phyloP scores from a whole-genome alignment of 2,329 filamentous ascomycete genomes.

The Fusarium pseudoanthophilum region DNA sequence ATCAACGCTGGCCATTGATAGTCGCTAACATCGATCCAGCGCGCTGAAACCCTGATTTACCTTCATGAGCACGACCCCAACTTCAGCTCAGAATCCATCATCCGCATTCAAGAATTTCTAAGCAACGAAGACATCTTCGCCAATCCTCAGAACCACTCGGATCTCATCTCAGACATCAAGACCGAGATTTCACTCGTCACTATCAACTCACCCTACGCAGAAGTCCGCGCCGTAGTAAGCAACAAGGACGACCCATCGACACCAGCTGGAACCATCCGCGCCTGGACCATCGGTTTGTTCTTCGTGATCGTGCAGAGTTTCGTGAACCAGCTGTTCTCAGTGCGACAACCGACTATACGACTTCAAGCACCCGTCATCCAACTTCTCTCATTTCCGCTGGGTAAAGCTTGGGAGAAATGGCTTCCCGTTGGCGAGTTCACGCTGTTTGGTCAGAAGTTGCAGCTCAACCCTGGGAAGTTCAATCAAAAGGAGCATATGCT shows the following conservation, averaged over 20 bases:
- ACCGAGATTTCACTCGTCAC: conserved; percentile 62
- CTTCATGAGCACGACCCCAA: conserved; percentile 40
- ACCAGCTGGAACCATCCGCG: conserved; percentile 64
- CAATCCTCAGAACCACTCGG: conserved; percentile 52
- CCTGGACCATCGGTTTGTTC: conserved; percentile 61
- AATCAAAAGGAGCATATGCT: conserved; percentile 70
- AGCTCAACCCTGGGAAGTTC: conserved; percentile 65
- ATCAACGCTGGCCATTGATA: accelerated
- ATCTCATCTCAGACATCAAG: conserved; percentile 62
- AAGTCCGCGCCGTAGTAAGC: conserved; percentile 64
- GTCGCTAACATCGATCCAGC: background rate
- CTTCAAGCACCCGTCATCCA: conserved; percentile 65
- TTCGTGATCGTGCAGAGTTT: conserved; percentile 59
- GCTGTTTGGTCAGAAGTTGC: conserved; percentile 54
- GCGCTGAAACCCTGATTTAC: conserved; percentile 27
- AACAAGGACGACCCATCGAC: conserved; percentile 62
- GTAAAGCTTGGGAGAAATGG: conserved; percentile 54
- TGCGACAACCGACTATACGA: conserved; percentile 62
- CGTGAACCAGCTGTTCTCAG: conserved; percentile 66
- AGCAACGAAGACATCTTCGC: conserved; percentile 45
- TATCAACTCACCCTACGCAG: conserved; percentile 65
- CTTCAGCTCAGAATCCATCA: conserved; percentile 30
- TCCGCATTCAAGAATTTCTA: conserved; percentile 27
- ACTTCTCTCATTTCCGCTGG: conserved; percentile 60
- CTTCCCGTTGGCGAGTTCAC: conserved; percentile 59